Evolutionary conservation across 2,329 filamentous ascomycete species (phyloP), one percentile per base, ranked within the genome.

Genomic region (Zarea fungicola): DNA sequence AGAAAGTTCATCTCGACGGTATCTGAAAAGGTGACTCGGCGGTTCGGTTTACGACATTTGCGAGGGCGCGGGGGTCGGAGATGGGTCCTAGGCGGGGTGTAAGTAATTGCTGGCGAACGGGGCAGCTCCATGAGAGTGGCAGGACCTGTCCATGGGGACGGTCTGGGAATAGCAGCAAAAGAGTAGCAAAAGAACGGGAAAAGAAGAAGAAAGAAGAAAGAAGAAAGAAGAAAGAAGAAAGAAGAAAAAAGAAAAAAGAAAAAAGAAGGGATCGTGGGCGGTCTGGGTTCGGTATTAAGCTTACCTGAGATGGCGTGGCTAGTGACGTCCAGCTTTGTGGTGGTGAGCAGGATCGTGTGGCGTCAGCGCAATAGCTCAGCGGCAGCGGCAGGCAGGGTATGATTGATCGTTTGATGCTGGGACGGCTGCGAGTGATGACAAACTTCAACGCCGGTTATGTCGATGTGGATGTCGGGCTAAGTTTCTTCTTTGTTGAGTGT

Each of bases 1-100:
- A 84, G 70, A 52, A 84, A 69, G 54, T 71, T 73, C 75, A 77
- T 81, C 57, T 67, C 63, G 63, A 64, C 50, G 51, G 58, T 64
- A 62, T 63, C 61, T 61, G 59, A 60, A 60, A 65, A 62, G 60
- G 57, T 59, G 45, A 62, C 57, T 62, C 56, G 62, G 54, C 52
- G 59, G 42, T 44, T 22, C 44, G 54, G 55, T 60, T 55, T 62
- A 68, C 59, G 62, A 62, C 67, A 70, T 70, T 56, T 56, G 58
- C 54, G 48, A 51, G 55, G 49, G 55, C 52, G 54, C 52, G 51
- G 31, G 32, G 47, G 35, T 58, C 49, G 44, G 37, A 45, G 43
- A 47, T 42, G 53, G 46, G 55, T 50, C 44, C 49, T 50, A 47
- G 18, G 43, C 49, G 42, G 49, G 39, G 36, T 45, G 39, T 51